These are phyloP conservation scores for Flaveria robusta DNA, from an alignment of 129 eudicot genomes.

Conservation along the genomic window DNA sequence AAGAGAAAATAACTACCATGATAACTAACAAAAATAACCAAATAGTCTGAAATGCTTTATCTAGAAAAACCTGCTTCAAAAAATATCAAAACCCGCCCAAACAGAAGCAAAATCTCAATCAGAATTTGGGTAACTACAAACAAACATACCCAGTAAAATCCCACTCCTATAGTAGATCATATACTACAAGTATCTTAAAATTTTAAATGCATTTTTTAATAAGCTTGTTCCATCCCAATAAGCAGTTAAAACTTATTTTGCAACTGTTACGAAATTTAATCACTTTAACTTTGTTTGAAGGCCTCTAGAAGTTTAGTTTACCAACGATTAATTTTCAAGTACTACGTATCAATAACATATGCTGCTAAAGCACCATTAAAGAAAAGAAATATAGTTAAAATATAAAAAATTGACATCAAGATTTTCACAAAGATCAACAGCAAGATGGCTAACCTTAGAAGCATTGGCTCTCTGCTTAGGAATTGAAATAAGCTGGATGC, in stretches of 20 bases:
- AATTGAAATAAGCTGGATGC: slow-evolving; percentile 68
- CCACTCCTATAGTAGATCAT: too few species aligned
- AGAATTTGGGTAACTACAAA: too few species aligned
- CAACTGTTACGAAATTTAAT: neutral
- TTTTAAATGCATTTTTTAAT: neutral
- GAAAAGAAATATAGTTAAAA: neutral
- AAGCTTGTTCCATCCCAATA: neutral
- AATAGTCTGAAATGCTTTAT: neutral
- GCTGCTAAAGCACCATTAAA: neutral
- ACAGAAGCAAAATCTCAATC: too few species aligned
- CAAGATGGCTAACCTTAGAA: slow-evolving; percentile 52
- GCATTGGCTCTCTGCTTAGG: slow-evolving; percentile 55
- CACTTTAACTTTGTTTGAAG: neutral
- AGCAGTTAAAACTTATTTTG: neutral
- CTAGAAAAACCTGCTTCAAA: slow-evolving; percentile 13
- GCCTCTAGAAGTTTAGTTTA: neutral
- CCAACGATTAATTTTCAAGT: neutral
- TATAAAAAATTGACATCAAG: neutral
- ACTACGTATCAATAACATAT: slow-evolving; percentile 6
- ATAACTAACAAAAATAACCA: neutral
- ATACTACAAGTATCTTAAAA: neutral
- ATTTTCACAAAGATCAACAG: slow-evolving; percentile 9
- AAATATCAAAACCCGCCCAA: neutral
- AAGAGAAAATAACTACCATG: neutral
- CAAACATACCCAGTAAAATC: too few species aligned